Percentiles rank a stretch among this genome's conserved stretches.
phyloP scores from a whole-genome alignment of 202 grass and related monocot species.

The Carex arenaria region DNA sequence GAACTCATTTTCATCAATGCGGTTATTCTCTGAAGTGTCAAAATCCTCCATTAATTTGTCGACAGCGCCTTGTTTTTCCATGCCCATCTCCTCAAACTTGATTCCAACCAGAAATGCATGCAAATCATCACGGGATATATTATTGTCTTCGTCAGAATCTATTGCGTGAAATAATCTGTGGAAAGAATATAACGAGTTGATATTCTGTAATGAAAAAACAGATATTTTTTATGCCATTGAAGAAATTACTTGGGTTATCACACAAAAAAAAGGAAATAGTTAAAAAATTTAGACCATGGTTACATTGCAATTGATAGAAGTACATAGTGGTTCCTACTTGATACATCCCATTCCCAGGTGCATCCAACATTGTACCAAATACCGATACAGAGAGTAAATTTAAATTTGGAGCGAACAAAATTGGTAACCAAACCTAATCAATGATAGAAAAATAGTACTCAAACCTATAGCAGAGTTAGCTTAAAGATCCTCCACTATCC shows the following conservation, averaged over 20 bases:
- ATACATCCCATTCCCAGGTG: neutral
- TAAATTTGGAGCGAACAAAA: neutral
- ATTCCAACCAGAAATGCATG: constrained; percentile 76
- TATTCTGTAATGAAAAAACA: neutral
- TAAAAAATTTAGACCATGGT: neutral
- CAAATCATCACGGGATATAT: constrained; percentile 54
- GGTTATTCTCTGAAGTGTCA: constrained; percentile 57
- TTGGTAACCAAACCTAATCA: neutral
- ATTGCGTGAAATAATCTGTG: constrained; percentile 64
- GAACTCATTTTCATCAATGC: constrained; percentile 73
- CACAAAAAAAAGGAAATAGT: neutral
- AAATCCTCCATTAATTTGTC: constrained; percentile 80
- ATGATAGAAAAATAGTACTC: neutral
- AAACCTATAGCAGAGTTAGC: neutral
- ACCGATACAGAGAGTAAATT: neutral
- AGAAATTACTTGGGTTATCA: neutral
- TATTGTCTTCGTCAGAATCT: constrained; percentile 60
- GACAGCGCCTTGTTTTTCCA: constrained; percentile 45
- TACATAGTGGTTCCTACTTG: neutral
- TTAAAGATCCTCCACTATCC: neutral
- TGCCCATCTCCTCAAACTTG: constrained; percentile 67
- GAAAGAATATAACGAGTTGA: neutral
- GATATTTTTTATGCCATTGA: neutral
- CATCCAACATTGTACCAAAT: neutral
- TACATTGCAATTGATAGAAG: neutral